Evolutionary conservation across 805 yeast genomes (phyloP), one percentile per base, ranked within the genome.

Genomic region (Saturnispora bothae): DNA sequence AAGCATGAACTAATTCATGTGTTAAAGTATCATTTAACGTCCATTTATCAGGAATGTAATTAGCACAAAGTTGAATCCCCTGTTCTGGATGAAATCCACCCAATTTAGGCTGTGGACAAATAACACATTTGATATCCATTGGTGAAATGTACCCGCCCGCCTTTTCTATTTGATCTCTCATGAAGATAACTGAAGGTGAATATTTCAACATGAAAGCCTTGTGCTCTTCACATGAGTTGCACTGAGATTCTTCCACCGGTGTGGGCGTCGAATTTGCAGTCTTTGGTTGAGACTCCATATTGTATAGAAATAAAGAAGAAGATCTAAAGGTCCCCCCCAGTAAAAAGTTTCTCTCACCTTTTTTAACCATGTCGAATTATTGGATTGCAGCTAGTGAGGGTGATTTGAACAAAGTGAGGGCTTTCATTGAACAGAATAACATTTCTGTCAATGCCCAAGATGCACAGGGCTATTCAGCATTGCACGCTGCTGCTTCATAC

Each of bases 301-400:
- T 28, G 14, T 8, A 33, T 4, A 13, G 14, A 9, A 12, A 25
- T 8, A 16, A 23, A 32, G 19, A 15, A 23, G 25, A 16, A 16
- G 25, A 23, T 19, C 28, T 28, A n/a, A 20, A 20, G 4, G 19
- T 33, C 17, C 22, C 26, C 14, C 9, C 18, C 19, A 23, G 15
- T 9, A 13, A 10, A 13, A 25, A n/a, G 3, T 19, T 34, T 12
- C 14, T 16, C 15, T 28, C 18, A 4, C 15, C 14, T 28, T 22
- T 34, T n/a, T 8, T 10, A 12, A 3, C 38, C 8, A 50, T 43
- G 48, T 43, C 52, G 21, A 89, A 92, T 59, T 76, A 92, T 42
- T 92, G 98, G 98, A 76, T 83, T 5, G 95, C 96, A 4, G 89
- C 96, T 5, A 83, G 96, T 15, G 98, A 92, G 54, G 80, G 84